Base-by-base conservation (phyloP, 225 moss, liverwort and hornwort genomes). In the Sphagnum tenellum region DNA sequence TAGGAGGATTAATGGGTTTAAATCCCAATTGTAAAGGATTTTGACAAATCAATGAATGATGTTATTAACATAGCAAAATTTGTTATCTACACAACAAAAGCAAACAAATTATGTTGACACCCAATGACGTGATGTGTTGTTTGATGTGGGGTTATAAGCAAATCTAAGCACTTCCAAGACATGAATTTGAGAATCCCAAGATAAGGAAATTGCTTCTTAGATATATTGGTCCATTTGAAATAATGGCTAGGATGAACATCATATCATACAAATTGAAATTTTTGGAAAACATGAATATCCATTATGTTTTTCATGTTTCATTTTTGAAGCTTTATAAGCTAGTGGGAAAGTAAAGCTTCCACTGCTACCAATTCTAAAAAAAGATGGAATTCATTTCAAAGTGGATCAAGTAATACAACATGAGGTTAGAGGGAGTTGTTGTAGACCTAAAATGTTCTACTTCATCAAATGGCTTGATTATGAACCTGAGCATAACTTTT, bases 251-350 rank as follows among this genome's bases (percentile, higher is more conserved):
- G 11, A 0, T 7, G 5, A 29, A n/a, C 8, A 29, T 58, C 8
- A 29, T 58, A 58, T 5, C 11, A 58, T 58, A 58, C 57, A 58
- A 58, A 58, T 58, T 7, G 29, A 58, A 58, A 7, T 58, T 58
- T 0, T 4, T 29, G 29, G 11, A 58, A 4, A 58, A 7, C 5
- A n/a, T 58, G 29, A 58, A 58, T n/a, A n/a, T 58, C 29, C 29
- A 29, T 29, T 29, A 29, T 29, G 1, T 29, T 29, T 29, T 29
- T 29, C 29, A 29, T 0, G 29, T 29, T 29, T 29, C 29, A 29
- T 1, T 29, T 29, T 29, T 29, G 29, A 29, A 29, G 29, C 29
- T 29, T 29, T 1, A 29, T 29, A 29, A 29, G 29, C 29, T 29
- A 29, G 0, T 29, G 1, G 29, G 0, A 29, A 29, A 0, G 29